Evolutionary conservation across 2,329 filamentous ascomycete species (phyloP).

Genomic region (Alternaria longipes): DNA sequence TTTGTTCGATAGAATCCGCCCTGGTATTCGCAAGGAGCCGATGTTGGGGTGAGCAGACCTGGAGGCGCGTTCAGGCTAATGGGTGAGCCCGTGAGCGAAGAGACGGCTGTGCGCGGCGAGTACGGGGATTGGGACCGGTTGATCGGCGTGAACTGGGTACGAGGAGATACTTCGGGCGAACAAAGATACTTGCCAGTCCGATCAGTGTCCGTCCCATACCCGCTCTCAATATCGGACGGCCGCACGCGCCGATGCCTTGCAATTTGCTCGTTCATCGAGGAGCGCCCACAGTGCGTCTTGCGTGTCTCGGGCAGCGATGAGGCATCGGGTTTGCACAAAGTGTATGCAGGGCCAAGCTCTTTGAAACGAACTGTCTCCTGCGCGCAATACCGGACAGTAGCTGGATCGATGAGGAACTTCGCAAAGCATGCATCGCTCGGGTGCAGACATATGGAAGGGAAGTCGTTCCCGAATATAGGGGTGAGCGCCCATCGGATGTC

Average conservation of each 20-base stretch:
- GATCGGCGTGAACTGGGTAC: constrained; percentile 53
- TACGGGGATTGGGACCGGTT: constrained; percentile 44
- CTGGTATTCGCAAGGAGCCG: constrained; percentile 21
- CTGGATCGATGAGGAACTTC: constrained; percentile 53
- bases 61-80: constrained; percentile 8
- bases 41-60: constrained; percentile 22
- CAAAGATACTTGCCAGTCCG: constrained; percentile 46
- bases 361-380: constrained; percentile 52
- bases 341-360: constrained; percentile 32
- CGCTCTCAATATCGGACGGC: constrained; percentile 49
- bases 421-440: constrained; percentile 71
- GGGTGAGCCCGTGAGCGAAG: constrained; percentile 25
- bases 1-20: constrained; percentile 30
- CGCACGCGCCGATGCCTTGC: constrained; percentile 8
- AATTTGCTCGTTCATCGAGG: background rate
- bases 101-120: constrained; percentile 20
- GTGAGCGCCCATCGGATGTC: constrained; percentile 85
- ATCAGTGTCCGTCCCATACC: constrained; percentile 55
- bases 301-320: constrained; percentile 20
- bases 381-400: constrained; percentile 50
- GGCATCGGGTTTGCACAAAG: constrained; percentile 3
- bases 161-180: constrained; percentile 54
- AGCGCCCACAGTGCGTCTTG: constrained; percentile 17
- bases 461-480: constrained; percentile 86
- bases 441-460: constrained; percentile 75